Conservation (phyloP, 306 rosid species). For the Glycine tomentella region DNA sequence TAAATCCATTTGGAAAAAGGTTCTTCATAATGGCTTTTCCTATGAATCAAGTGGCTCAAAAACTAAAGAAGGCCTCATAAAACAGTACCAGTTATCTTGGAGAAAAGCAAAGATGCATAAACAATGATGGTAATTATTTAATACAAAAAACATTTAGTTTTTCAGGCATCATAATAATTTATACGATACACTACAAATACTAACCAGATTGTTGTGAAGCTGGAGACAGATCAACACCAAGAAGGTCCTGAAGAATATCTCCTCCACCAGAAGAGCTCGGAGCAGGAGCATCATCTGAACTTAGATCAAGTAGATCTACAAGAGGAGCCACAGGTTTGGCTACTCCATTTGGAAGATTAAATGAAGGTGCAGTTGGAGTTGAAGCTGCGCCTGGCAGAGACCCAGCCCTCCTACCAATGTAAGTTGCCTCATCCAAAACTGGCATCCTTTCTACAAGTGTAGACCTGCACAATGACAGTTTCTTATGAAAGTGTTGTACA, state of each 20-base stretch:
- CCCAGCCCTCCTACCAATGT: slow-evolving; percentile 78
- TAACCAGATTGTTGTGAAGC: slow-evolving; percentile 74
- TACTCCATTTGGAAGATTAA: slow-evolving; percentile 83
- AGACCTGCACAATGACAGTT: slow-evolving; percentile 64
- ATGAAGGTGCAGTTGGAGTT: slow-evolving; percentile 61
- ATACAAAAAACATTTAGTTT: neutral
- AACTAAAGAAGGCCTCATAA: slow-evolving; percentile 23
- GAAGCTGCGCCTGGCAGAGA: slow-evolving; percentile 67
- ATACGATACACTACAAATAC: slow-evolving; percentile 45
- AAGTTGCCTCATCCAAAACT: slow-evolving; percentile 88
- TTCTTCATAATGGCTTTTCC: slow-evolving; percentile 17
- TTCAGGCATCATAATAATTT: slow-evolving; percentile 12
- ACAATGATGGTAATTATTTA: slow-evolving; percentile 27
- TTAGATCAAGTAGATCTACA: slow-evolving; percentile 87
- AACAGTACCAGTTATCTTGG: slow-evolving; percentile 20
- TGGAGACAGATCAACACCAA: slow-evolving; percentile 76
- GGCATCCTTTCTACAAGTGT: slow-evolving; percentile 96
- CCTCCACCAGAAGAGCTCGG: slow-evolving; percentile 83
- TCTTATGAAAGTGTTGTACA: neutral
- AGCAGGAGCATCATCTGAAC: slow-evolving; percentile 79
- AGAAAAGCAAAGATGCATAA: slow-evolving; percentile 23
- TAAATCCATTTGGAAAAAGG: slow-evolving; percentile 10
- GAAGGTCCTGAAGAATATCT: slow-evolving; percentile 93
- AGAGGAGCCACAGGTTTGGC: slow-evolving; percentile 80
- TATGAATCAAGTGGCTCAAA: slow-evolving; percentile 7